Evolutionary conservation across 805 yeast genomes (phyloP).

Genomic region (Spathaspora arborariae): DNA sequence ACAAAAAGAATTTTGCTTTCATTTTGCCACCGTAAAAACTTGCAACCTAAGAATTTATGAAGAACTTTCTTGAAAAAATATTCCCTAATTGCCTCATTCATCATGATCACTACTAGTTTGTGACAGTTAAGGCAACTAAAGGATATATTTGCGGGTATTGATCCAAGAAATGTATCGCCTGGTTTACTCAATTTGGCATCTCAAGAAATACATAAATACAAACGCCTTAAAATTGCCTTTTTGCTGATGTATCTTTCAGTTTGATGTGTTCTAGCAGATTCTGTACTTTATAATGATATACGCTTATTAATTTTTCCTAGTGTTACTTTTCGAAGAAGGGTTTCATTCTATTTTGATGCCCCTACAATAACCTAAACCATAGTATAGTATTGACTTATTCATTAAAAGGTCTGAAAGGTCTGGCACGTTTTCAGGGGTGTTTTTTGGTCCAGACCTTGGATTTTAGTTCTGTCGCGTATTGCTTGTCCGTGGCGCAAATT

Average conservation of each 20-base stretch:
- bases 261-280: background rate
- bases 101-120: background rate
- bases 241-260: background rate
- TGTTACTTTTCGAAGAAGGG: background rate
- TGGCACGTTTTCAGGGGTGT: background rate
- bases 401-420: too few species aligned
- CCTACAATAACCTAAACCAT: background rate
- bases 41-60: background rate
- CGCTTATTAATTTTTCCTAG: background rate
- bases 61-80: background rate
- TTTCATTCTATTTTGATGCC: background rate
- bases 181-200: background rate
- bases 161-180: background rate
- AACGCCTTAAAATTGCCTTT: background rate
- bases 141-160: background rate
- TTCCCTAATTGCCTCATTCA: background rate
- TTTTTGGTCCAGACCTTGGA: background rate
- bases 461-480: background rate
- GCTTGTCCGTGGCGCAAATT: background rate
- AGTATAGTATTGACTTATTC: too few species aligned
- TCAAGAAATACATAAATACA: background rate
- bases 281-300: background rate
- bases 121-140: background rate
- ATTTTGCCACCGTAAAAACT: background rate
- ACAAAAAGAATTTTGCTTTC: background rate